Evolutionary conservation across 208 protist species (phyloP).

Genomic region (Lotmaria passim): DNA sequence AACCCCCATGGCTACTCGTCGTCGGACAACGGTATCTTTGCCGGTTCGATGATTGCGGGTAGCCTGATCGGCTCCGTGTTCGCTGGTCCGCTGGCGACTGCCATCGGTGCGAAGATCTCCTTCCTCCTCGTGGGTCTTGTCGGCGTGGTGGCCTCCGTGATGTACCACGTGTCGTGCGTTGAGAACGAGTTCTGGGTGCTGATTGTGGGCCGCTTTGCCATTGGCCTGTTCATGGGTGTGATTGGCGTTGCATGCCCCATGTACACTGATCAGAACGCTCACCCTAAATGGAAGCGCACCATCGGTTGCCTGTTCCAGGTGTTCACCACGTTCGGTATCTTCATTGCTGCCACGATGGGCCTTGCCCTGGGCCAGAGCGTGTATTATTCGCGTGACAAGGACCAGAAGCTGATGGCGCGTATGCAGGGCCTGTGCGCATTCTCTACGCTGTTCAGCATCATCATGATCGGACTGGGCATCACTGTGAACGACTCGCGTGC

Average conservation of each 20-base stretch:
- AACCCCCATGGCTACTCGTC: slow-evolving; percentile 62
- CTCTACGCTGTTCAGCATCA: slow-evolving; percentile 60
- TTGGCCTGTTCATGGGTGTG: slow-evolving; percentile 74
- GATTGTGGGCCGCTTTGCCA: slow-evolving; percentile 67
- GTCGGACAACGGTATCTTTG: slow-evolving; percentile 77
- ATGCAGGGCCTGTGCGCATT: slow-evolving; percentile 75
- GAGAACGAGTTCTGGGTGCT: slow-evolving; percentile 76
- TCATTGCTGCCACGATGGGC: slow-evolving; percentile 73
- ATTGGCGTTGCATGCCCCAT: slow-evolving; percentile 68
- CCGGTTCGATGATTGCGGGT: slow-evolving; percentile 82
- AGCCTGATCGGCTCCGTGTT: slow-evolving; percentile 80
- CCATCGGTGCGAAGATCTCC: slow-evolving; percentile 57
- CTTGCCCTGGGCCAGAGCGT: slow-evolving; percentile 62
- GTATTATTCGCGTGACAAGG: slow-evolving; percentile 25
- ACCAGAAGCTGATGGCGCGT: slow-evolving; percentile 56
- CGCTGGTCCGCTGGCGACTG: slow-evolving; percentile 44
- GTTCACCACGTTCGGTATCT: slow-evolving; percentile 84
- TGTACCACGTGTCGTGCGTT: slow-evolving; percentile 63
- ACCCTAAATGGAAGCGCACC: slow-evolving; percentile 54
- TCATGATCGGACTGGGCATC: slow-evolving; percentile 58
- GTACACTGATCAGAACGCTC: slow-evolving; percentile 78
- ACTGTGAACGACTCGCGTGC: slow-evolving; percentile 24
- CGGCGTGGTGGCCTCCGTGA: slow-evolving; percentile 51
- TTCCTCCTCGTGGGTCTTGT: slow-evolving; percentile 70
- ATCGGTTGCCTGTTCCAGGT: slow-evolving; percentile 84